These are phyloP conservation scores for Candida krabiensis DNA, from an alignment of 805 yeast genomes.

Conservation along the genomic window DNA sequence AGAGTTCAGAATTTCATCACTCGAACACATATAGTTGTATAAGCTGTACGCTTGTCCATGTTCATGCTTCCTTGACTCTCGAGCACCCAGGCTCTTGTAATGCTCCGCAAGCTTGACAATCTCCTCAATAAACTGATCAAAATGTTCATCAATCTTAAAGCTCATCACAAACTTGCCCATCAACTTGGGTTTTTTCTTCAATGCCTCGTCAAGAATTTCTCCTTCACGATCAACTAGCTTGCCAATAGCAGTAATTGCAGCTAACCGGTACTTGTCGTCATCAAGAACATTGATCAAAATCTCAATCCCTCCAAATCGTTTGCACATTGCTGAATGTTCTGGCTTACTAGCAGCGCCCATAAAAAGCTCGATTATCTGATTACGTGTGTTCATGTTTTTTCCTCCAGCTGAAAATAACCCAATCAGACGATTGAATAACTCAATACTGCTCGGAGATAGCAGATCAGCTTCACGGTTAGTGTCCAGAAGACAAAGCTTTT, in stretches of 20 bases:
- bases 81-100: constrained; percentile 4
- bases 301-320: constrained; percentile 16
- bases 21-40: constrained; percentile 18
- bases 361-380: constrained; percentile 14
- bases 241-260: constrained; percentile 10
- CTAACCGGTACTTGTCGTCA: constrained; percentile 10
- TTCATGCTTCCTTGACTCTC: constrained; percentile 6
- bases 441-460: constrained; percentile 16
- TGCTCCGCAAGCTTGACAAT: constrained; percentile 8
- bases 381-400: constrained; percentile 6
- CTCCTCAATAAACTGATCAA: constrained; percentile 13
- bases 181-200: constrained; percentile 13
- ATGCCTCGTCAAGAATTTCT: constrained; percentile 16
- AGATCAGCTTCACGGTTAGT: constrained; percentile 13
- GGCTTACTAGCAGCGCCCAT: constrained; percentile 17
- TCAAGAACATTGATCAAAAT: constrained; percentile 15
- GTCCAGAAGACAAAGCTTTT: constrained; percentile 16
- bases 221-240: constrained; percentile 9
- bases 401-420: constrained; percentile 6
- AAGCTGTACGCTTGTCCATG: constrained; percentile 10
- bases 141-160: constrained; percentile 10
- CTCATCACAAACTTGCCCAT: constrained; percentile 13
- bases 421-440: constrained; percentile 12
- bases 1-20: constrained; percentile 16
- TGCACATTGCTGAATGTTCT: constrained; percentile 7